These are phyloP conservation scores for Astragalus glycyphyllos DNA, from an alignment of 306 rosid genomes.

Conservation along the genomic window DNA sequence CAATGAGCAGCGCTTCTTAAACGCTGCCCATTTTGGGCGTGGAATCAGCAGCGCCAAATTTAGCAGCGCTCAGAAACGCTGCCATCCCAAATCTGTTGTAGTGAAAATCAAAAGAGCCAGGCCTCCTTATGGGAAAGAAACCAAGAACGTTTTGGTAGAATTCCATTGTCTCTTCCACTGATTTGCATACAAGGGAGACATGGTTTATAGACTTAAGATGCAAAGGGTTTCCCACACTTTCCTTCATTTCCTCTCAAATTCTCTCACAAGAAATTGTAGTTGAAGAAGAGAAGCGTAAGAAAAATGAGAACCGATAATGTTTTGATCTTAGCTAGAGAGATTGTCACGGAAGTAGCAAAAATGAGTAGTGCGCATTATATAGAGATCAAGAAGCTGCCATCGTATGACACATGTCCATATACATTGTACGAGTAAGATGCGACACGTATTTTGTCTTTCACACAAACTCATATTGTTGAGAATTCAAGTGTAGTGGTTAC, in stretches of 20 bases:
- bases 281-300: not conserved
- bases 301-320: not conserved
- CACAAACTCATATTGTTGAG: too few relatives aligned
- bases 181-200: constrained; percentile 80
- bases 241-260: constrained; percentile 64
- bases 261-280: too few relatives aligned
- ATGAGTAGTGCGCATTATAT: constrained; percentile 30
- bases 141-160: constrained; percentile 88
- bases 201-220: constrained; percentile 88
- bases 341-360: constrained; percentile 8
- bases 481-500: too few relatives aligned
- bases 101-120: constrained; percentile 91
- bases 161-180: constrained; percentile 66
- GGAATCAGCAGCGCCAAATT: too few relatives aligned
- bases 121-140: constrained; percentile 83
- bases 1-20: too few relatives aligned
- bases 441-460: constrained; percentile 40
- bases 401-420: constrained; percentile 38
- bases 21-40: too few relatives aligned
- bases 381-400: not conserved
- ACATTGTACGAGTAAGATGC: constrained; percentile 38
- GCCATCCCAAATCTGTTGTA: too few relatives aligned
- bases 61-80: too few relatives aligned
- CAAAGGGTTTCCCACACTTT: constrained; percentile 72
- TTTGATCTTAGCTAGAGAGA: not conserved